Percentiles rank a stretch among this genome's conserved stretches.
These are phyloP conservation scores for Iberis pinnata DNA, from an alignment of 345 rosid species.

Conservation along the genomic window DNA sequence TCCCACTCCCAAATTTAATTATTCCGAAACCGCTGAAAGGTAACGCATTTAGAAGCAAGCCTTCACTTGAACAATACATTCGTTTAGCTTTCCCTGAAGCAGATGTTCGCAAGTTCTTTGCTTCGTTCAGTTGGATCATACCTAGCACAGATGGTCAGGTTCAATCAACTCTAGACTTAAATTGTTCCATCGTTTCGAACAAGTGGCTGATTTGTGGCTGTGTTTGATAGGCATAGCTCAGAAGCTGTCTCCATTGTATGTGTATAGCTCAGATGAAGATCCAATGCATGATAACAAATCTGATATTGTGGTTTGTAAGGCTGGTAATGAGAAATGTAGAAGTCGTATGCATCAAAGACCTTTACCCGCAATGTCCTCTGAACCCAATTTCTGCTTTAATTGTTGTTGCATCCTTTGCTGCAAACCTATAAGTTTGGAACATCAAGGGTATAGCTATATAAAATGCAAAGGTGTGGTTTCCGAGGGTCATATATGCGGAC, in stretches of 20 bases:
- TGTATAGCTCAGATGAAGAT: slow-evolving; percentile 36
- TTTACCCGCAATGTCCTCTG: slow-evolving; percentile 53
- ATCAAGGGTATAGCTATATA: slow-evolving; percentile 58
- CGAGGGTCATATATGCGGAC: slow-evolving; percentile 56
- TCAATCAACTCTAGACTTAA: slow-evolving; percentile 10
- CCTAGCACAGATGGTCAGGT: slow-evolving; percentile 49
- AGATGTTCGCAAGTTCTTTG: slow-evolving; percentile 51
- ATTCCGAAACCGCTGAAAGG: background rate
- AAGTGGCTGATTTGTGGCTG: background rate
- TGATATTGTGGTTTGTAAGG: slow-evolving; percentile 49
- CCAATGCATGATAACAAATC: slow-evolving; percentile 26
- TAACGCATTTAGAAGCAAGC: slow-evolving; percentile 40
- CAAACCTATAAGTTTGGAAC: slow-evolving; percentile 40
- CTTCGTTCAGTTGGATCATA: slow-evolving; percentile 65
- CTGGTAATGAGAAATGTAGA: slow-evolving; percentile 56
- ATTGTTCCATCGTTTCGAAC: background rate
- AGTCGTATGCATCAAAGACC: slow-evolving; percentile 33
- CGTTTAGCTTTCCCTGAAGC: slow-evolving; percentile 40
- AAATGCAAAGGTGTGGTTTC: slow-evolving; percentile 59
- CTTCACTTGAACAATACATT: slow-evolving; percentile 40
- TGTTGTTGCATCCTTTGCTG: slow-evolving; percentile 86
- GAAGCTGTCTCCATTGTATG: slow-evolving; percentile 15
- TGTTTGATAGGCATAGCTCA: slow-evolving; percentile 29
- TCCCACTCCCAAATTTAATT: slow-evolving; percentile 20
- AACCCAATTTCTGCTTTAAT: slow-evolving; percentile 61